These are phyloP conservation scores for Phymatotrichopsis omnivora DNA, from an alignment of 2,329 filamentous ascomycete species.

Conservation along the genomic window DNA sequence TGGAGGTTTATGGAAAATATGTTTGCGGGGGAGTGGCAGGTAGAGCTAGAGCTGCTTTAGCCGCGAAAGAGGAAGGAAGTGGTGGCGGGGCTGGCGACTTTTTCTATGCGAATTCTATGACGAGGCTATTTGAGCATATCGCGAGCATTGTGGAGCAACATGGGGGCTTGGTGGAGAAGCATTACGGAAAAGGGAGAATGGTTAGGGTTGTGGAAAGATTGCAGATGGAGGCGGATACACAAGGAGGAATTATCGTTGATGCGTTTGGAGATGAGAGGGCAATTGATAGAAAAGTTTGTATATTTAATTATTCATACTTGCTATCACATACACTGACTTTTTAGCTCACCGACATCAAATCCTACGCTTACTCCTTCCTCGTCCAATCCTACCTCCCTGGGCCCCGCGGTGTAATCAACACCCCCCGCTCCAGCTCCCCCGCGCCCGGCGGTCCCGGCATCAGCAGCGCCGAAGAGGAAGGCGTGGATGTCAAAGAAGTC, in stretches of 20 bases:
- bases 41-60: conserved; percentile 52
- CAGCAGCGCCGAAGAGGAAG: conserved; percentile 71
- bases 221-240: conserved; percentile 89
- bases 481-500: conserved; percentile 93
- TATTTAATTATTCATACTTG: neutral
- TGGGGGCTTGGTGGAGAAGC: conserved; percentile 78
- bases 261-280: conserved; percentile 86
- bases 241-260: conserved; percentile 90
- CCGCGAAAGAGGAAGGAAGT: conserved; percentile 52
- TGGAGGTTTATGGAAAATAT: conserved; percentile 92
- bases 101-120: conserved; percentile 85
- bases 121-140: conserved; percentile 92
- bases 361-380: conserved; percentile 93
- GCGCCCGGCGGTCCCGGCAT: conserved; percentile 46
- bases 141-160: conserved; percentile 92
- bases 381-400: conserved; percentile 83
- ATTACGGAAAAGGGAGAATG: conserved; percentile 92
- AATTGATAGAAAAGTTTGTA: conserved; percentile 56
- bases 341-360: conserved; percentile 80
- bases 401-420: conserved; percentile 52
- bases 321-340: neutral
- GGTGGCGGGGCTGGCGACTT: conserved; percentile 57
- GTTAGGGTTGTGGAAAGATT: conserved; percentile 82
- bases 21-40: conserved; percentile 90
- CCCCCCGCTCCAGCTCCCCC: conserved; percentile 65